Percentiles rank a stretch among this genome's conserved stretches.
phyloP scores from a whole-genome alignment of 176 grass and related monocot genomes.

The Cenchrus fungigraminus region DNA sequence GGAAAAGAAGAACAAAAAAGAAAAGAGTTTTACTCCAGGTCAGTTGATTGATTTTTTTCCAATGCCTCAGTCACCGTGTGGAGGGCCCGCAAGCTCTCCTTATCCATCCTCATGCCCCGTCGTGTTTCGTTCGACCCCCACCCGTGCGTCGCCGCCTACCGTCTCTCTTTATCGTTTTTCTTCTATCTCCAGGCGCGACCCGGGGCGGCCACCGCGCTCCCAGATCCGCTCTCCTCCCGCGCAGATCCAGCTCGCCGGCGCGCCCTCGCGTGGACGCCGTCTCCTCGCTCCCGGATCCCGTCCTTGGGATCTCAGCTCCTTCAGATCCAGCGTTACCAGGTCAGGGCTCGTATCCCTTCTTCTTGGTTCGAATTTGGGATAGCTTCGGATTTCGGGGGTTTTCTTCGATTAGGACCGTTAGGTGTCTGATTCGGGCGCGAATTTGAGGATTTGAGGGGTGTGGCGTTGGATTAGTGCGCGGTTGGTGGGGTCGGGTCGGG shows the following conservation, averaged over 20 bases:
- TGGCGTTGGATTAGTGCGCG: neutral
- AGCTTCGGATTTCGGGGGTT: neutral
- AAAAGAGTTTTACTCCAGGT: no score
- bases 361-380: neutral
- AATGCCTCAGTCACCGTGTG: no score
- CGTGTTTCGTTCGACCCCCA: no score
- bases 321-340: conserved; percentile 51
- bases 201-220: conserved; percentile 36
- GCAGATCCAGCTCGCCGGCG: conserved; percentile 40
- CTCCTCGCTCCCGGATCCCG: neutral
- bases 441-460: conserved; percentile 18
- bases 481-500: neutral
- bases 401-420: conserved; percentile 14
- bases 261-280: neutral
- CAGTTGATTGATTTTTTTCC: no score
- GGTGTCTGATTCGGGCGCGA: conserved; percentile 8
- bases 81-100: no score
- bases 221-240: conserved; percentile 34
- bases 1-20: neutral
- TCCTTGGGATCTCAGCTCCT: conserved; percentile 4
- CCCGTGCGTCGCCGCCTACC: no score
- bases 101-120: no score
- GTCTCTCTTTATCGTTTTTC: no score
- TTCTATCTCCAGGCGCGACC: neutral
- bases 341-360: conserved; percentile 9